Conservation (phyloP, 176 grass and related monocot genomes). For the Olyra latifolia region DNA sequence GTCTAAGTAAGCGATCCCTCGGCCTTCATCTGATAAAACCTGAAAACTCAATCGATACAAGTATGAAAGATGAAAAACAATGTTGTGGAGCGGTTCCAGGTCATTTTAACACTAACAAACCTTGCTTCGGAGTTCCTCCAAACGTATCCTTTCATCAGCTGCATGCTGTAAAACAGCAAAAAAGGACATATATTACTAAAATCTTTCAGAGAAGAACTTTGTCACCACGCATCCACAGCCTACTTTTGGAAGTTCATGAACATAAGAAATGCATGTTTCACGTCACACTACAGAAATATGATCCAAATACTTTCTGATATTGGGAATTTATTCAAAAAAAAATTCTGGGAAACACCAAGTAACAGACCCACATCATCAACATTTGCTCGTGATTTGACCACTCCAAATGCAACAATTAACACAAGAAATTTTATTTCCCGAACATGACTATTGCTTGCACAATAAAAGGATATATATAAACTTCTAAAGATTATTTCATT, state of each 20-base stretch:
- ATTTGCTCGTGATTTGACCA: constrained; percentile 19
- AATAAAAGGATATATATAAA: constrained; percentile 18
- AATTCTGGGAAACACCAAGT: not conserved
- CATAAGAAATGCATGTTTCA: constrained; percentile 10
- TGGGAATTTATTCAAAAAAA: not conserved
- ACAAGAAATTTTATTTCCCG: not conserved
- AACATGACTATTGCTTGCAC: constrained; percentile 14
- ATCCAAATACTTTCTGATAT: constrained; percentile 4
- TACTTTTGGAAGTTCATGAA: not conserved
- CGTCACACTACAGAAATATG: not conserved
- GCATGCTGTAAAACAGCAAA: constrained; percentile 73
- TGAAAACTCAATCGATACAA: constrained; percentile 35
- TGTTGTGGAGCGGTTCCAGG: constrained; percentile 21
- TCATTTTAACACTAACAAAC: constrained; percentile 50
- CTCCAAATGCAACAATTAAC: not conserved
- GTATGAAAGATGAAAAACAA: constrained; percentile 1
- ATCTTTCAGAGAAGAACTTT: constrained; percentile 26
- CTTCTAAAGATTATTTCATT: not conserved
- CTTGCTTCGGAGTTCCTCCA: constrained; percentile 87
- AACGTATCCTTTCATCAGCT: constrained; percentile 93
- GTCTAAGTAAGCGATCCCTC: constrained; percentile 61
- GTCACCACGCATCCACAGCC: constrained; percentile 11
- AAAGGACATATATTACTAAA: constrained; percentile 18
- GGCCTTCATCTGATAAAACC: constrained; percentile 79
- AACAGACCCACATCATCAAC: not conserved